These are phyloP conservation scores for Cnidoscolus chayamansa DNA, from an alignment of 441 rosid genomes.

Conservation along the genomic window DNA sequence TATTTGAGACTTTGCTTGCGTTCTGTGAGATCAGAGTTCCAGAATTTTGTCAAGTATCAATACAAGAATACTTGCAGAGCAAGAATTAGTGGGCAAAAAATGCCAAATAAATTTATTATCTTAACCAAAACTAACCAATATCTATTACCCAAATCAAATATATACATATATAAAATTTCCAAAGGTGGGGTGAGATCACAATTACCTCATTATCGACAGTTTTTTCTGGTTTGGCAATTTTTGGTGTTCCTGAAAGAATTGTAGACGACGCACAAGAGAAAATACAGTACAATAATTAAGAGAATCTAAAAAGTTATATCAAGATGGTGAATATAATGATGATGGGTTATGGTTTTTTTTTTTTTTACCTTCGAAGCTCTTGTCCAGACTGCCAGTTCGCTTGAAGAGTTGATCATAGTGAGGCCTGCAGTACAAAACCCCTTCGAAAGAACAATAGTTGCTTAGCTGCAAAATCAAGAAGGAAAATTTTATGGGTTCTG, in stretches of 20 bases:
- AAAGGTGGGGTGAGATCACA: background rate
- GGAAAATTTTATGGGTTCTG: too few species aligned
- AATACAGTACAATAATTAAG: background rate
- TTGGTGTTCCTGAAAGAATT: slow-evolving; percentile 46
- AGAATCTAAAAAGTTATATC: too few species aligned
- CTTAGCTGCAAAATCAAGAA: slow-evolving; percentile 38
- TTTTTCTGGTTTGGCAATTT: slow-evolving; percentile 48
- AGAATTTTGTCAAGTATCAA: background rate
- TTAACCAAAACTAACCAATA: too few species aligned
- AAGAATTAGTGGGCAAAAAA: background rate
- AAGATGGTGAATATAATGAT: too few species aligned
- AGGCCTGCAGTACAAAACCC: slow-evolving; percentile 62
- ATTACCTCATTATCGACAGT: slow-evolving; percentile 40
- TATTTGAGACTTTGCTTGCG: slow-evolving; percentile 41
- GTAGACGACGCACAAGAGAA: background rate
- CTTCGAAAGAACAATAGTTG: slow-evolving; percentile 59
- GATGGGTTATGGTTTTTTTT: too few species aligned
- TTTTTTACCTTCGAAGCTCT: slow-evolving; percentile 55
- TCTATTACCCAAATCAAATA: background rate
- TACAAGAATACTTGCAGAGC: background rate
- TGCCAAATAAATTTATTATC: too few species aligned
- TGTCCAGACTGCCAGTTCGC: slow-evolving; percentile 57
- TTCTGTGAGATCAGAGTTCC: slow-evolving; percentile 27
- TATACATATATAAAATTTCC: background rate
- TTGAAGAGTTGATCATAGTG: slow-evolving; percentile 67